Evolutionary conservation across 1,284 basidiomycete genomes (phyloP), one percentile per base, ranked within the genome.

Genomic region (Ganoderma leucocontextum): DNA sequence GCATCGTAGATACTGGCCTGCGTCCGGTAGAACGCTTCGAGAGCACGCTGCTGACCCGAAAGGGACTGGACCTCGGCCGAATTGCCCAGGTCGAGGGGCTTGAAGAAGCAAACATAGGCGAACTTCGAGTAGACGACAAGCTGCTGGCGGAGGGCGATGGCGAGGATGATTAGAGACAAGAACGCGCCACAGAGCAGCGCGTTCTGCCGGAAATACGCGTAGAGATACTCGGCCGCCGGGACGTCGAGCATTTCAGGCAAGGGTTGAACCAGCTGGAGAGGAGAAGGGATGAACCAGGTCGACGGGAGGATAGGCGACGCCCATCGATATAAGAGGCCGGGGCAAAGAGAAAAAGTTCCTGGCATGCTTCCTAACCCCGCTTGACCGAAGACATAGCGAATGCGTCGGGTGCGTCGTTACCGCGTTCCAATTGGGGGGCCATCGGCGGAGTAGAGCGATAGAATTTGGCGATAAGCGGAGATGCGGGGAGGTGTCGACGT

Each of bases 81-180:
- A 33, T 73, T 71, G 0, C 69, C 67, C 15, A 62, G 67, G 4
- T 71, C 60, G 52, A 74, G 65, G 17, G 73, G 73, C 52, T 74
- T 74, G 64, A 74, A 68, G 64, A 74, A 74, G 53, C 73, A 74
- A 4, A 71, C 71, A 59, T 74, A 74, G 57, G 66, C 69, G 66
- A 74, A 74, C 62, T 65, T 72, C 64, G 69, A 63, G 60, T 74
- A 74, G 8, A 64, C 41, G 61, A 60, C 39, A 0, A 74, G n/a
- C 10, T 33, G 60, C 8, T 58, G 64, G 35, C 65, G 69, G n/a
- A 63, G 64, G 39, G 69, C 52, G 33, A 67, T 5, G 4, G 41
- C 41, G 13, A 65, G 52, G 2, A 59, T 49, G 19, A 68, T 19
- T 4, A 62, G 25, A 1, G 66, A 66, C 33, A 68, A 41, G 6